Evolutionary conservation across 169 alveolate species (phyloP), one percentile per base, ranked within the genome.

Genomic region (Cryptosporidium muris): DNA sequence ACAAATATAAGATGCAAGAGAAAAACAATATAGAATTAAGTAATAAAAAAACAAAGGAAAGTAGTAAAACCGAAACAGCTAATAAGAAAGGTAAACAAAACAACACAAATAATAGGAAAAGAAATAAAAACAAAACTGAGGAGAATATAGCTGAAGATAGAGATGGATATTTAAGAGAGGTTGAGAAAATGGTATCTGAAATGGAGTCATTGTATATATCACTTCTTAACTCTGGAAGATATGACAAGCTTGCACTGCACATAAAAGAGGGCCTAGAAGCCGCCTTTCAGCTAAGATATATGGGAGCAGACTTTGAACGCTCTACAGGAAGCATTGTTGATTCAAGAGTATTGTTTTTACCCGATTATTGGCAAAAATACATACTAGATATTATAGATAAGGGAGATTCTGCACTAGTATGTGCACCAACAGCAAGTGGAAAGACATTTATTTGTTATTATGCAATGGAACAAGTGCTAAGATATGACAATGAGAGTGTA

Each of bases 401-500:
- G 47, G 89, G 89, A 64, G 94, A 82, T 62, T 91, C 91, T 80
- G 94, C 89, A 38, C 88, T 91, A 88, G 97, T 82, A 36, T 93
- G 91, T 4, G 97, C 97, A 2, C 98, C 98, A 9, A 95, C 98
- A 2, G 93, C 97, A 12, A 92, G 96, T 52, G 98, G 98, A 36
- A 95, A 95, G 82, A 95, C 98, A 4, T 95, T 91, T 91, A 94
- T 95, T 66, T 95, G 98, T 65, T 95, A 93, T 89, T 95, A 95
- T 89, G 96, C 96, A 56, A 95, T 95, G 97, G 97, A 95, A 62
- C 92, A 93, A 48, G 97, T 93, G 8, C 64, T 94, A 82, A 65
- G 96, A 36, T 53, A 80, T 43, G 96, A 94, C 56, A 93, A 94
- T 81, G 96, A 92, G 36, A 94, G 96, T 81, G 90, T 92, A 9